Percentiles rank a stretch among this genome's conserved stretches.
These are phyloP conservation scores for Colletotrichum destructivum DNA, from an alignment of 2,329 filamentous ascomycete genomes.

Conservation along the genomic window DNA sequence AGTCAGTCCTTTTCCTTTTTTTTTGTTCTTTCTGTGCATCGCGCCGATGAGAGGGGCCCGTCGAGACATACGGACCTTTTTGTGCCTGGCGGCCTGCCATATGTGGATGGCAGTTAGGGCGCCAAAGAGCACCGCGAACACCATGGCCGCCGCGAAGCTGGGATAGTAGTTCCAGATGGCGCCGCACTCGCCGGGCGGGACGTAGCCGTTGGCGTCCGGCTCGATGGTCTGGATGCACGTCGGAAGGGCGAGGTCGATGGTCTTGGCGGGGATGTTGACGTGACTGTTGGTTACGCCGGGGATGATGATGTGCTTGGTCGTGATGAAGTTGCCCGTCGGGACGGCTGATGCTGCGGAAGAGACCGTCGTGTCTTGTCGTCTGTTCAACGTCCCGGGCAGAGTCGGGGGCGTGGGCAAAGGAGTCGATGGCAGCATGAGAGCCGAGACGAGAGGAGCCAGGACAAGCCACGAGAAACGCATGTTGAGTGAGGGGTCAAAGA, in stretches of 20 bases:
- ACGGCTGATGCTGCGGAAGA: slow-evolving; percentile 6
- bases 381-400: not conserved
- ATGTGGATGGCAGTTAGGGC: slow-evolving; percentile 41
- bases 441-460: not conserved
- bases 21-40: not conserved
- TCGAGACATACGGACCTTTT: slow-evolving; percentile 44
- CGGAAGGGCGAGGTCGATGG: slow-evolving; percentile 50
- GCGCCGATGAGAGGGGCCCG: too few species aligned
- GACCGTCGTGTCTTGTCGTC: slow-evolving; percentile 4
- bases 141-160: slow-evolving; percentile 49
- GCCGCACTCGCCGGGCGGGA: slow-evolving; percentile 50
- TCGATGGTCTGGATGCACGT: slow-evolving; percentile 55
- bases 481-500: not conserved
- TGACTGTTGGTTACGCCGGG: slow-evolving; percentile 48
- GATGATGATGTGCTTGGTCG: slow-evolving; percentile 49
- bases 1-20: not conserved
- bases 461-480: slow-evolving; percentile 16
- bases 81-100: slow-evolving; percentile 46
- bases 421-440: slow-evolving; percentile 8
- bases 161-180: slow-evolving; percentile 54
- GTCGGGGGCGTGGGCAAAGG: slow-evolving; percentile 19
- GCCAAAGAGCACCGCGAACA: slow-evolving; percentile 49
- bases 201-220: slow-evolving; percentile 52
- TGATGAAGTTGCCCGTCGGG: slow-evolving; percentile 45
- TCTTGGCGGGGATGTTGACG: slow-evolving; percentile 50